phyloP scores from a whole-genome alignment of 805 yeast genomes.

The Metschnikowia colocasiae region DNA sequence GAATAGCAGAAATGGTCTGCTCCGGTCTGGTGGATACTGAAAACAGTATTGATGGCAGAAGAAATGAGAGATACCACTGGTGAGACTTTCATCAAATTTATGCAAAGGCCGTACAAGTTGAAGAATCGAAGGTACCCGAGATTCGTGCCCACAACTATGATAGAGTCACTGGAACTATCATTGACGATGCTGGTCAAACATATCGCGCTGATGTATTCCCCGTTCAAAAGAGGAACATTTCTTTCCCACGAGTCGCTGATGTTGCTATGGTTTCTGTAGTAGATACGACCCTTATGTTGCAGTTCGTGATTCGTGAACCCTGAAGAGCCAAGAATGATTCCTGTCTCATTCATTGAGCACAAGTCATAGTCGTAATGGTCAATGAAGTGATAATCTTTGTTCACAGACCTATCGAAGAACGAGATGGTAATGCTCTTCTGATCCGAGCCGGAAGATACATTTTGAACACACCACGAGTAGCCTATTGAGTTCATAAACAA shows the following conservation, averaged over 20 bases:
- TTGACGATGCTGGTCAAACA: slow-evolving; percentile 45
- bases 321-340: slow-evolving; percentile 54
- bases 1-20: slow-evolving; percentile 39
- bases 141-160: slow-evolving; percentile 68
- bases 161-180: slow-evolving; percentile 31
- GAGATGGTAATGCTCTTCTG: slow-evolving; percentile 77
- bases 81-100: slow-evolving; percentile 62
- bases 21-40: slow-evolving; percentile 43
- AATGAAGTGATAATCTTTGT: slow-evolving; percentile 80
- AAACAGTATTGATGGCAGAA: slow-evolving; percentile 51
- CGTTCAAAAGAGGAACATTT: slow-evolving; percentile 46
- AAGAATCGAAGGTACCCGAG: slow-evolving; percentile 70
- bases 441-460: slow-evolving; percentile 16
- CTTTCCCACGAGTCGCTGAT: slow-evolving; percentile 70
- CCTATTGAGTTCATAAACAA: slow-evolving; percentile 79
- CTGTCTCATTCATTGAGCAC: slow-evolving; percentile 67
- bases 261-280: slow-evolving; percentile 67
- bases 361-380: slow-evolving; percentile 70
- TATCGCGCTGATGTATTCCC: slow-evolving; percentile 63
- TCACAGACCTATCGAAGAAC: slow-evolving; percentile 74
- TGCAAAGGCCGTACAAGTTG: slow-evolving; percentile 70
- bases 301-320: slow-evolving; percentile 20
- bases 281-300: slow-evolving; percentile 40
- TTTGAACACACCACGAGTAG: slow-evolving; percentile 70
- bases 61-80: slow-evolving; percentile 75